Percentiles rank a stretch among this genome's conserved stretches.
Conservation (phyloP, 116 monocot genomes). For the Trichopus zeylanicus region DNA sequence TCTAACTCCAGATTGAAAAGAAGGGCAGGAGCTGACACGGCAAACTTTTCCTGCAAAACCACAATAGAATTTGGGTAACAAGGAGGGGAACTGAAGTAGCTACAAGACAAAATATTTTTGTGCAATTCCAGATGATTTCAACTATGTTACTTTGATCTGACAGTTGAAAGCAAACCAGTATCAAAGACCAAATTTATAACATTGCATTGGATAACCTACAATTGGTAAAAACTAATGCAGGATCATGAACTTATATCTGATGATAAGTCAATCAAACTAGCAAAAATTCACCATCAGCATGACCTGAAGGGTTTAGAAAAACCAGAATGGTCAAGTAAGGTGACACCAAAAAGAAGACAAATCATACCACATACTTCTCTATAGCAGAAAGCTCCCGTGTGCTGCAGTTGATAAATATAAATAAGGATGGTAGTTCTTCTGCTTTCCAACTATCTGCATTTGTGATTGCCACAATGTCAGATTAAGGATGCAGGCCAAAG, state of each 20-base stretch:
- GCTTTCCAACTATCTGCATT: slow-evolving; percentile 51
- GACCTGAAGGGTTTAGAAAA: neutral
- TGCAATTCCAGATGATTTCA: no score
- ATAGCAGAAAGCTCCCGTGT: slow-evolving; percentile 86
- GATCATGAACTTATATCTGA: no score
- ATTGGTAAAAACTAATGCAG: no score
- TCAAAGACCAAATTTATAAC: no score
- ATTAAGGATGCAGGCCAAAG: neutral
- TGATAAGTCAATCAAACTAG: no score
- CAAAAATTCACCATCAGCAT: no score
- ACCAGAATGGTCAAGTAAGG: neutral
- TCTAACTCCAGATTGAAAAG: slow-evolving; percentile 97
- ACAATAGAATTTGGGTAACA: neutral
- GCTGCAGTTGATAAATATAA: slow-evolving; percentile 89
- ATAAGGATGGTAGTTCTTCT: slow-evolving; percentile 72
- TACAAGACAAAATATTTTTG: no score
- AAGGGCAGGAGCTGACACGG: slow-evolving; percentile 59
- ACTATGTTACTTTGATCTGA: no score
- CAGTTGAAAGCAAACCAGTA: no score
- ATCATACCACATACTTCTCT: slow-evolving; percentile 97
- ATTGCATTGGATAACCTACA: no score
- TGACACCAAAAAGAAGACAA: slow-evolving; percentile 1
- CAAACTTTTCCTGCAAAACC: slow-evolving; percentile 71
- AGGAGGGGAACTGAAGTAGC: neutral
- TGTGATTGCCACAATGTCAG: neutral